A percentile compares a stretch with the other conserved stretches of the same genome.
These are phyloP conservation scores for Rhododendron griersonianum DNA, from an alignment of 148 eudicot genomes.

Conservation along the genomic window DNA sequence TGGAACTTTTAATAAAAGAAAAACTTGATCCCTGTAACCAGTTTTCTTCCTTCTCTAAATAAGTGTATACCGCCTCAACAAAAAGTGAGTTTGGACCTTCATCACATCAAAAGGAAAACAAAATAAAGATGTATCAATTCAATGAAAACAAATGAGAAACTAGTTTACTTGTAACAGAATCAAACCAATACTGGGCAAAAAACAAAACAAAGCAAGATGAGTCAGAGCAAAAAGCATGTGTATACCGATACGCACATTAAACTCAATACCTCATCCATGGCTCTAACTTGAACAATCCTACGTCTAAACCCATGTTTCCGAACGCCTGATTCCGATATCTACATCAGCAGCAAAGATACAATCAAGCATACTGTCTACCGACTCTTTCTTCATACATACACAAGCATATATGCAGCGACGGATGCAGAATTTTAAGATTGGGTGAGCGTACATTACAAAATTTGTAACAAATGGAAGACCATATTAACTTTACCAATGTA, in stretches of 20 bases:
- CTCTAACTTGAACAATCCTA: conserved; percentile 13
- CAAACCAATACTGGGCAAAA: neutral
- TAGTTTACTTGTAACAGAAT: neutral
- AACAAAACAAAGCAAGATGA: neutral
- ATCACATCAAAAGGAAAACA: neutral
- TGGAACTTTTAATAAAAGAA: neutral
- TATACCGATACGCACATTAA: neutral
- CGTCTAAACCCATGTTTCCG: conserved; percentile 6
- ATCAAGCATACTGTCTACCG: neutral
- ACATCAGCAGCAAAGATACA: neutral
- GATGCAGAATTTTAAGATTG: neutral
- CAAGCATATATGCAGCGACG: neutral
- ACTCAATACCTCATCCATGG: conserved; percentile 30
- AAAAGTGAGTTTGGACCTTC: neutral
- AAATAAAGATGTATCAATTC: neutral
- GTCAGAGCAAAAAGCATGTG: neutral
- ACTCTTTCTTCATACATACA: neutral
- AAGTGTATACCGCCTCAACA: neutral
- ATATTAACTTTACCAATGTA: neutral
- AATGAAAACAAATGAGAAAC: neutral
- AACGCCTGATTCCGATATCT: conserved; percentile 10
- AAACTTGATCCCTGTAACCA: neutral
- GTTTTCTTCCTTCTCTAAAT: neutral
- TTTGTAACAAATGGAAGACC: neutral
- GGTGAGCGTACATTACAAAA: neutral